Evolutionary conservation across 2,329 filamentous ascomycete genomes (phyloP), one percentile per base, ranked within the genome.

Genomic region (Colletotrichum sp.): DNA sequence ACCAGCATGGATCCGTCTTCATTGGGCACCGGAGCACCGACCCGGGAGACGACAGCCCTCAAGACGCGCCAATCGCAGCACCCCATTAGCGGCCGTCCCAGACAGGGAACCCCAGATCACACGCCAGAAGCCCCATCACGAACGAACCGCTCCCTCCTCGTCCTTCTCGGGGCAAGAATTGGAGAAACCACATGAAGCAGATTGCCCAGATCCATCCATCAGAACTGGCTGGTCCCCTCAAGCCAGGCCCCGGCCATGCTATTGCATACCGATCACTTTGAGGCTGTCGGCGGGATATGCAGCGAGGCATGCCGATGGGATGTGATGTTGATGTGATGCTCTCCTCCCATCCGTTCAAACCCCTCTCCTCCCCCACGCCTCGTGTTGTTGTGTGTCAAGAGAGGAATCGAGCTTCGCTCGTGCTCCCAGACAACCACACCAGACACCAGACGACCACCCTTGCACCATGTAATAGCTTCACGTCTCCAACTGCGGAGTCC

Each of bases 401-500:
- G 60, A 62, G 36, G 28, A 65, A 65, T 71, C 59, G 36, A 62
- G 39, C 26, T 44, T 32, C 16, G 62, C 62, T 39, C 13, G 52
- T 59, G 52, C 59, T 64, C 59, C 67, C 24, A 22, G 22, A 24
- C n/a, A 30, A 67, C 68, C 44, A 48, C n/a, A 48, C 44, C 44
- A 34, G 16, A 15, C 28, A 32, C 30, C 16, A 62, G 66, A 60
- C 71, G 8, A 34, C 57, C 34, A 71, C 26, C 72, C 72, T 48
- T 66, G 60, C 59, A 75, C 67, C 22, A 22, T 48, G 44, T 22
- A 48, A 26, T 64, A 68, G 55, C 73, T 73, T 44, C 30, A 68
- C 55, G 57, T 72, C 73, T 73, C 64, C 73, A 73, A 73, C 72
- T 75, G 69, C 73, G 63, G 73, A 72, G 69, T 72, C 69, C 69